Base-by-base conservation (phyloP, 331 rosid genomes). In the Cucumis variabilis region DNA sequence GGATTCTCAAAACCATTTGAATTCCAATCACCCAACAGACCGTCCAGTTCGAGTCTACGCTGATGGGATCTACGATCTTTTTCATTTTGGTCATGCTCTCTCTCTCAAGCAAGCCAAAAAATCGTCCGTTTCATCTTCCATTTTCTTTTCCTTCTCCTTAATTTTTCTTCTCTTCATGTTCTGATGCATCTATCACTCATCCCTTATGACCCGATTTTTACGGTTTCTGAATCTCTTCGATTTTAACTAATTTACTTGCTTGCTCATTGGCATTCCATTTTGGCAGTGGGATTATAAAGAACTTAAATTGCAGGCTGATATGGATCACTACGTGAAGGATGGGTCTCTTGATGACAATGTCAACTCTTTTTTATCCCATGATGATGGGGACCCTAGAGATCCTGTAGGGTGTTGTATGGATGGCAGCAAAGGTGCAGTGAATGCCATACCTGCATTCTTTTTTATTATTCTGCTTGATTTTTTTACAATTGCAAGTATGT, bases 201-300 rank as follows among this genome's bases (percentile, higher is more conserved):
- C 13, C 13, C 27, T 79, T 25, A 20, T 1, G n/a, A 13, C 44
- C 19, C 55, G 30, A 19, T 79, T 23, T 30, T 58, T 28, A 3
- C 17, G 84, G 25, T 79, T 79, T 79, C 46, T 51, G n/a, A 82
- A 21, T 33, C 51, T 62, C 58, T 82, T 33, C 27, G 60, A 82
- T 82, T 37, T 82, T 82, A 28, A 30, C 23, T 37, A 30, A 33
- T 62, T 82, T 33, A 82, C 2, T 44, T 44, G n/a, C 83, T 80
- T 88, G 92, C 98, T 97, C 98, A 96, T 96, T 93, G 96, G 89
- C 86, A 90, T 96, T 93, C 94, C 97, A 89, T 96, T 96, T 94
- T 97, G 98, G 98, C 98, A 94, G 97, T 96, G 98, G 98, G 98
- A 93, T 97, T 97, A 97, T 94, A 97, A 97, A 91, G 97, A 94